Base-by-base conservation (phyloP, 2,329 filamentous ascomycete genomes). In the Decorospora gaudefroyi region DNA sequence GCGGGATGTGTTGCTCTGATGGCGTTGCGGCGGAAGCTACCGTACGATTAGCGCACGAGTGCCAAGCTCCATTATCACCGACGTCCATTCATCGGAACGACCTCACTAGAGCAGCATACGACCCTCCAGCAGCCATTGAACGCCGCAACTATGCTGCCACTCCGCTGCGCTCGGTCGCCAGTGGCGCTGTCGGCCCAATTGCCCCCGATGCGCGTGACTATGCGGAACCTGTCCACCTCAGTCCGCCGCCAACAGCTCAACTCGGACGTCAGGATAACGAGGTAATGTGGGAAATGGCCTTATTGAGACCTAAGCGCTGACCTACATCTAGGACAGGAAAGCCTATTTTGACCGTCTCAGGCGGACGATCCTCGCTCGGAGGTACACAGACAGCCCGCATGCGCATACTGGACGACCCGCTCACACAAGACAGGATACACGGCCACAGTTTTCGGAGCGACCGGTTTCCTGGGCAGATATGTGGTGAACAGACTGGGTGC, bases 371-470 rank as follows among this genome's bases (percentile, higher is more conserved):
- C 57, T 88, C 88, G 58, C 81, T 95, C 57, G 90, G 90, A 85
- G 90, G 89, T 95, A 84, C 38, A 42, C 51, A 38, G 29, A n/a
- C 36, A 51, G 36, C 42, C 40, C 44, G 34, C 43, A 41, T 11
- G 12, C 13, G 34, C 26, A 3, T 30, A 37, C 37, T 38, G 44
- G 41, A 41, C 48, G 25, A 42, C 35, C 46, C 59, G 59, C 66
- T 67, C 66, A 73, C 65, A 61, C 40, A 52, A 44, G 33, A 66
- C 65, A 90, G 92, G 92, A 59, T 90, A 97, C 76, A 96, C 91
- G 53, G 92, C 88, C 51, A 99, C 93, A 46, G 92, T 99, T 64
- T 99, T 99, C 75, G 93, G 93, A 74, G 93, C 93, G 67, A 96
- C 91, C 51, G 93, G 93, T 55, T 92, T 95, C 72, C 78, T 99